Percentiles rank a stretch among this genome's conserved stretches.
Evolutionary conservation across 2,329 filamentous ascomycete genomes (phyloP).

Genomic region (Colletotrichum lindemuthianum): DNA sequence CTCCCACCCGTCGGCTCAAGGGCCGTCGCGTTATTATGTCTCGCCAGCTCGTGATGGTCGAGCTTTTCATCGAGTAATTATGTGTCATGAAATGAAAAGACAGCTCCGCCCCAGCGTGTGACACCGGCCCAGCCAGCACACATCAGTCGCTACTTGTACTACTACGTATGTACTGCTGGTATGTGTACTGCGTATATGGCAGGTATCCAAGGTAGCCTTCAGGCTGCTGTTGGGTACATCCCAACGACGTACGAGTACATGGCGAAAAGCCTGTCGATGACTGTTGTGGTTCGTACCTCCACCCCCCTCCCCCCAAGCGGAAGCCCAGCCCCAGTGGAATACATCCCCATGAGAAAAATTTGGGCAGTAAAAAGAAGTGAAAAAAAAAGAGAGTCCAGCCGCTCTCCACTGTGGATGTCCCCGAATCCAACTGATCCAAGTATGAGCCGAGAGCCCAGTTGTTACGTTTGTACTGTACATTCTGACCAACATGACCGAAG

Average conservation of each 20-base stretch:
- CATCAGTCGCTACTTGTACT: neutral
- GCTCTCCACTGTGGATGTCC: neutral
- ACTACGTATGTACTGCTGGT: too few species aligned
- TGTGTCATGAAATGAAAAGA: conserved; percentile 44
- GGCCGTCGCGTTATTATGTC: conserved; percentile 35
- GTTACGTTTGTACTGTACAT: neutral
- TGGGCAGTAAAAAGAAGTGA: neutral
- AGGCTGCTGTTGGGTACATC: too few species aligned
- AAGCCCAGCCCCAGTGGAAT: too few species aligned
- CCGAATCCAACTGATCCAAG: neutral
- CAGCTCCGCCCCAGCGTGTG: conserved; percentile 34
- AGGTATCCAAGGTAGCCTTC: too few species aligned
- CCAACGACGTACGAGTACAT: too few species aligned
- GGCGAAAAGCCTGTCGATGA: too few species aligned
- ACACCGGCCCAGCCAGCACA: conserved; percentile 19
- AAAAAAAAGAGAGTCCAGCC: neutral
- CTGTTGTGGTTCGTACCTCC: too few species aligned
- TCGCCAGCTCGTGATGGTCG: conserved; percentile 41
- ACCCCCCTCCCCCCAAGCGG: too few species aligned
- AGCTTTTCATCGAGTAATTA: conserved; percentile 49
- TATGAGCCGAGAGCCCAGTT: neutral
- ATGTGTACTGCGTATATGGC: too few species aligned
- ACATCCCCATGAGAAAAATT: neutral
- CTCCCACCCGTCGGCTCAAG: conserved; percentile 3
- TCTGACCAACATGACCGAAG: neutral